Percentiles rank a stretch among this genome's conserved stretches.
phyloP scores from a whole-genome alignment of 208 protist genomes.

The Porcisia hertigi region DNA sequence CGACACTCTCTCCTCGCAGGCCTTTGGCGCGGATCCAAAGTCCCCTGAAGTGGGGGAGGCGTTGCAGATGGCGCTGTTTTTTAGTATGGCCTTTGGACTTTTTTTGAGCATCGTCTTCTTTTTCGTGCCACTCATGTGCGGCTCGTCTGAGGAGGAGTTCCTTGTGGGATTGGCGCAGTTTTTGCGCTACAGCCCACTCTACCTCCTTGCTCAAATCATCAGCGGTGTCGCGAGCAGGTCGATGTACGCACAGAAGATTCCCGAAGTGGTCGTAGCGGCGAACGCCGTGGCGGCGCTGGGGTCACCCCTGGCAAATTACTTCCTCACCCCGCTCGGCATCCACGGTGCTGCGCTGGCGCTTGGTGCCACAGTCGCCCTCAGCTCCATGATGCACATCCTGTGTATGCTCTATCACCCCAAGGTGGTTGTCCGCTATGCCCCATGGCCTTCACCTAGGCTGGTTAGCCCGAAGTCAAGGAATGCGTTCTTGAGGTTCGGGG shows the following conservation, averaged over 20 bases:
- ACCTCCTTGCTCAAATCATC: slow-evolving; percentile 62
- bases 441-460: slow-evolving; percentile 63
- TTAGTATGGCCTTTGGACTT: slow-evolving; percentile 45
- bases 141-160: slow-evolving; percentile 45
- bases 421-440: slow-evolving; percentile 45
- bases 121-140: slow-evolving; percentile 37
- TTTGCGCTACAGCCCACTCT: slow-evolving; percentile 49
- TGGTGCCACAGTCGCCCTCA: slow-evolving; percentile 34
- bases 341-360: slow-evolving; percentile 53
- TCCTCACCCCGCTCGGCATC: slow-evolving; percentile 56
- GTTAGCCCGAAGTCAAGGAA: slow-evolving; percentile 38
- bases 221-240: slow-evolving; percentile 61
- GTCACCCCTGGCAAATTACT: slow-evolving; percentile 61
- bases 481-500: slow-evolving; percentile 53
- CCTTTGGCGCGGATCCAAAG: slow-evolving; percentile 51
- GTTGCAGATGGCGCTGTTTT: slow-evolving; percentile 55
- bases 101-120: slow-evolving; percentile 62
- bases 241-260: slow-evolving; percentile 64
- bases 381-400: slow-evolving; percentile 39
- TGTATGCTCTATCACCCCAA: slow-evolving; percentile 56
- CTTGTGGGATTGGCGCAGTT: slow-evolving; percentile 48
- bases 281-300: slow-evolving; percentile 51
- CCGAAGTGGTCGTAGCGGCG: slow-evolving; percentile 46
- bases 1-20: slow-evolving; percentile 76
- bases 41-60: slow-evolving; percentile 65